These are phyloP conservation scores for Halenospora varia DNA, from an alignment of 495 filamentous ascomycete genomes.

Conservation along the genomic window DNA sequence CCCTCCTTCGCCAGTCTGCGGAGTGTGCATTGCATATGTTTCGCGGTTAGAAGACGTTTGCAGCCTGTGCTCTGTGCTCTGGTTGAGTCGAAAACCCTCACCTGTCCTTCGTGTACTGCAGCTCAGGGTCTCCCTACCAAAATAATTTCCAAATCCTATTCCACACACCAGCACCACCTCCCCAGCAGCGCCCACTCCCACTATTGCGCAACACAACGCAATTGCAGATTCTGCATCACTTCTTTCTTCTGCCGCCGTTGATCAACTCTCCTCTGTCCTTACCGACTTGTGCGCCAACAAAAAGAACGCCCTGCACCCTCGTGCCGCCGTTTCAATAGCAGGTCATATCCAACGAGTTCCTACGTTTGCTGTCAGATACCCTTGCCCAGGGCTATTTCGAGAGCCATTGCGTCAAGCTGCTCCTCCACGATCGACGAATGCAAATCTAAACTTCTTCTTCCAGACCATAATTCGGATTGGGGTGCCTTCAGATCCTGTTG, in stretches of 20 bases:
- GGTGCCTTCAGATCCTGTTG: background rate
- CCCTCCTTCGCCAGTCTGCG: too few relatives aligned
- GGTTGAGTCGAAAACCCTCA: too few relatives aligned
- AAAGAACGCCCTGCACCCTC: too few relatives aligned
- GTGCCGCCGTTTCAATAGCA: conserved; percentile 1
- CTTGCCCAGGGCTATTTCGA: background rate
- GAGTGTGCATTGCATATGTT: too few relatives aligned
- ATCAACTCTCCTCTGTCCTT: background rate
- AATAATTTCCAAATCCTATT: background rate
- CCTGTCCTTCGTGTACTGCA: too few relatives aligned
- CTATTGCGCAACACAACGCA: background rate
- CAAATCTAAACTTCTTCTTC: background rate
- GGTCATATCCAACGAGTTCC: background rate
- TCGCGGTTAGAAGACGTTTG: too few relatives aligned
- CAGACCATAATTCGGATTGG: too few relatives aligned
- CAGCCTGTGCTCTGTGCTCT: too few relatives aligned
- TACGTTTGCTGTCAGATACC: conserved; percentile 2
- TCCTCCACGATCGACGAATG: background rate
- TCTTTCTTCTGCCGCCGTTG: background rate
- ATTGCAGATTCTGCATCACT: background rate
- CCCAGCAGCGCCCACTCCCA: background rate
- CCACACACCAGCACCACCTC: background rate
- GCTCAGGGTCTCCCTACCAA: too few relatives aligned
- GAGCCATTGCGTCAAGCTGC: background rate
- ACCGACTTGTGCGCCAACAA: background rate